Base-by-base conservation (phyloP, 2,329 filamentous ascomycete species). In the Tolypocladium capitatum region DNA sequence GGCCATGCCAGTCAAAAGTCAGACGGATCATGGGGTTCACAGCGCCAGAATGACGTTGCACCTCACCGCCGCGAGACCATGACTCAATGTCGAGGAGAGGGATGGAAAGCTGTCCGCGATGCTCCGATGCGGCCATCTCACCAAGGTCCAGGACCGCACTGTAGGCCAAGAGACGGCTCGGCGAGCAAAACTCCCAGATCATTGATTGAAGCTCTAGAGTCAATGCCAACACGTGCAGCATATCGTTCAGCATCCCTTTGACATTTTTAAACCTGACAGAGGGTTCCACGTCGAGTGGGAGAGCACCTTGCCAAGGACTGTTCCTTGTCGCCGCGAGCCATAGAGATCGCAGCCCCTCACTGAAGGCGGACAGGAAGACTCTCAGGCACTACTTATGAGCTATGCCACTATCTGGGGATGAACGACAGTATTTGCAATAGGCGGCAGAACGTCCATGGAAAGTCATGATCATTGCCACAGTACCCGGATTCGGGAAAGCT, bases 291-390 rank as follows among this genome's bases (percentile, higher is more conserved):
- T 48, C 28, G 6, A 44, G 40, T 7, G 28, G 42, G 10, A 43
- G 46, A 32, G 21, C 38, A 31, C 46, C 40, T 38, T 43, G 46
- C 46, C 46, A 48, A 38, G 40, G 46, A n/a, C 32, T 44, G n/a
- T n/a, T 48, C 46, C 46, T 44, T 28, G 46, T 48, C 14, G 46
- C 46, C 31, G 46, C 40, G 24, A 48, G 28, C 46, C 46, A 48
- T 8, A 48, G 32, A 28, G 28, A 33, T 11, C 30, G 42, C n/a
- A 32, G 10, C 27, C 16, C 30, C 20, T 27, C 28, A 24, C n/a
- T n/a, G n/a, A n/a, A n/a, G n/a, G 38, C 10, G 10, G 27, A 31
- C 5, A 43, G 40, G 40, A 48, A 48, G 2, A 48, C 31, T 4
- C n/a, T 30, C 27, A 44, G 13, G 32, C 46, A 48, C 11, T 36